A percentile compares a stretch with the other conserved stretches of the same genome.
phyloP scores from a whole-genome alignment of 495 filamentous ascomycete genomes.

The Neurospora intermedia region DNA sequence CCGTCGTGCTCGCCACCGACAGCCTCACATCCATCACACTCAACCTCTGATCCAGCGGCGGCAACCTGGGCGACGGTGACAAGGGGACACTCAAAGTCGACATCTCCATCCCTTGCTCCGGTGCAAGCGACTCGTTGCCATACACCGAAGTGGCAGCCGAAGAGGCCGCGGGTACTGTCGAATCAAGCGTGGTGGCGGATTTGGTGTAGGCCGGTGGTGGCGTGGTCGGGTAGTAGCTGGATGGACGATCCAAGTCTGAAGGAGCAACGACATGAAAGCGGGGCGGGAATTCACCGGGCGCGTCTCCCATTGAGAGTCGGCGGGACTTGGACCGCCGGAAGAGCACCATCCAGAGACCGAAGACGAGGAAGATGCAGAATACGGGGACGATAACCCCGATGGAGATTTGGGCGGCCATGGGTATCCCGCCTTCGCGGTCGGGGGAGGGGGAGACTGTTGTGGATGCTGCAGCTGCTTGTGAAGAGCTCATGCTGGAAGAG shows the following conservation, averaged over 20 bases:
- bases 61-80: background rate
- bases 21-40: background rate
- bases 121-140: background rate
- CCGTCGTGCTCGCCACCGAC: background rate
- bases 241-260: background rate
- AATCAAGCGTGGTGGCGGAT: background rate
- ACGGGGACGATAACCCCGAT: constrained; percentile 7
- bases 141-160: background rate
- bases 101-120: background rate
- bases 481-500: background rate
- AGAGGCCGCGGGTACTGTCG: background rate
- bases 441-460: background rate
- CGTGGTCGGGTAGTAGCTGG: background rate
- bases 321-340: constrained; percentile 2
- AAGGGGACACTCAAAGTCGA: background rate
- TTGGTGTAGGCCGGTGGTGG: background rate
- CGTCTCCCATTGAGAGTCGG: background rate
- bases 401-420: constrained; percentile 3
- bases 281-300: background rate
- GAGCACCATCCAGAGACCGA: constrained; percentile 3
- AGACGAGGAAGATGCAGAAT: constrained; percentile 3
- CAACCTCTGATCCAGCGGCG: background rate
- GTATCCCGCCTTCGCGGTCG: background rate
- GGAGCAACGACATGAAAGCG: background rate
- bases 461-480: background rate